Base-by-base conservation (phyloP, 2,329 filamentous ascomycete species). In the Botrytis cinerea region DNA sequence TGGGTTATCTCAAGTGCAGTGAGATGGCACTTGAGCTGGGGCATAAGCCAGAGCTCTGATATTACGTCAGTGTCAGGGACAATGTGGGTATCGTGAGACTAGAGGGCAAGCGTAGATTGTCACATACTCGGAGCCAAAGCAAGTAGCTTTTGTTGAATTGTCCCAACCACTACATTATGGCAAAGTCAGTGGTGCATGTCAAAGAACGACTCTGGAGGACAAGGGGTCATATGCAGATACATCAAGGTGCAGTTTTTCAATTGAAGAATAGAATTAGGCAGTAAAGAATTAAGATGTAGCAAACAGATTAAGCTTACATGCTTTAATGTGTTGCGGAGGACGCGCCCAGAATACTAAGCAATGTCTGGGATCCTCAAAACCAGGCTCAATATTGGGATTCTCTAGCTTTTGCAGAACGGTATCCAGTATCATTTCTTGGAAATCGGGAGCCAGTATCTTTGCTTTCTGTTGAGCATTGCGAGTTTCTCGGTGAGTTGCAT, bases 281-380 rank as follows among this genome's bases (percentile, higher is more conserved):
- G 12, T 12, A 28, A 54, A 32, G 32, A 32, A 32, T 32, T 32
- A 32, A 32, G 32, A 32, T 32, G 28, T 3, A 28, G 51, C 28
- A 12, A 28, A 54, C n/a, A 28, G 51, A 57, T 57, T 18, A 57
- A 57, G n/a, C 51, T 57, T 57, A 57, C 51, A 83, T 32, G 87
- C 83, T 63, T 91, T 85, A 28, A 98, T 85, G 77, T 91, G 89
- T 63, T 88, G 83, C 0, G 95, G 92, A 25, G 95, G 95, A 10
- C 95, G 87, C 5, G 93, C 93, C 94, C 94, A 98, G 80, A 98
- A 91, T 0, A 94, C 93, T 18, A 98, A 85, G 80, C 95, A 97
- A 79, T 97, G 87, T 59, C 95, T 86, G 60, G 89, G 88, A 80
- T 98, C 95, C 70, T 85, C 81, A 80, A 92, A 97, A 1, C 88